Conservation (phyloP, 2,329 filamentous ascomycete species). For the Colletotrichum nymphaeae region DNA sequence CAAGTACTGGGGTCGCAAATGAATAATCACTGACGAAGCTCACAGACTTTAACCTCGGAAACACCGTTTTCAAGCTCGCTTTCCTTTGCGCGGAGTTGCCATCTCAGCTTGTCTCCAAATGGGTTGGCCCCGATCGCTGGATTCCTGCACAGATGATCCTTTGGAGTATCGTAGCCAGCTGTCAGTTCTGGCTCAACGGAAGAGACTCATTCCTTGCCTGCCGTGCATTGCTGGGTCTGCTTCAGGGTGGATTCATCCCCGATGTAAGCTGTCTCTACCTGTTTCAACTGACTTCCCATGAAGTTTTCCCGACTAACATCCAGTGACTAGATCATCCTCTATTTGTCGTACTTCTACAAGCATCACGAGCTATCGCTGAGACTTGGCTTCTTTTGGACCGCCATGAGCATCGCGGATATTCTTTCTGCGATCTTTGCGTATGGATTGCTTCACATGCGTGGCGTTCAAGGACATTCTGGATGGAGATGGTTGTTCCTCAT, state of each 20-base stretch:
- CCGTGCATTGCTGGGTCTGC: constrained; percentile 46
- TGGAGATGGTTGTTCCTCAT: constrained; percentile 67
- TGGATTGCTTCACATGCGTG: constrained; percentile 54
- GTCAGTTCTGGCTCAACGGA: constrained; percentile 51
- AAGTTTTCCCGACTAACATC: neutral
- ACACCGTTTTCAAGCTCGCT: constrained; percentile 59
- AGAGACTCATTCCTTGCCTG: constrained; percentile 45
- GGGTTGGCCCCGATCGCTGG: constrained; percentile 58
- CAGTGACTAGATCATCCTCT: constrained; percentile 46
- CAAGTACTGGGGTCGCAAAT: too few relatives aligned
- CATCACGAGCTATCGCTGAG: constrained; percentile 52
- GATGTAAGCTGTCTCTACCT: constrained; percentile 42
- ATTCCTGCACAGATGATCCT: constrained; percentile 67
- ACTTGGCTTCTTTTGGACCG: constrained; percentile 54
- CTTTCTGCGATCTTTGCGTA: constrained; percentile 51
- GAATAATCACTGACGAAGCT: neutral
- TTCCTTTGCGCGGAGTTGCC: constrained; percentile 69
- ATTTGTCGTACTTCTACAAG: constrained; percentile 58
- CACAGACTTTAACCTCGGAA: constrained; percentile 58
- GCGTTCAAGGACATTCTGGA: constrained; percentile 47
- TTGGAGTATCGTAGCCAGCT: constrained; percentile 62
- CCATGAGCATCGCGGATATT: constrained; percentile 53
- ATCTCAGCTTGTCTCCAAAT: constrained; percentile 67
- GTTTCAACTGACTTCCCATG: too few relatives aligned
- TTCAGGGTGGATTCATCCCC: constrained; percentile 54